Conservation (phyloP, 2,329 filamentous ascomycete genomes). For the Xylaria sp. region DNA sequence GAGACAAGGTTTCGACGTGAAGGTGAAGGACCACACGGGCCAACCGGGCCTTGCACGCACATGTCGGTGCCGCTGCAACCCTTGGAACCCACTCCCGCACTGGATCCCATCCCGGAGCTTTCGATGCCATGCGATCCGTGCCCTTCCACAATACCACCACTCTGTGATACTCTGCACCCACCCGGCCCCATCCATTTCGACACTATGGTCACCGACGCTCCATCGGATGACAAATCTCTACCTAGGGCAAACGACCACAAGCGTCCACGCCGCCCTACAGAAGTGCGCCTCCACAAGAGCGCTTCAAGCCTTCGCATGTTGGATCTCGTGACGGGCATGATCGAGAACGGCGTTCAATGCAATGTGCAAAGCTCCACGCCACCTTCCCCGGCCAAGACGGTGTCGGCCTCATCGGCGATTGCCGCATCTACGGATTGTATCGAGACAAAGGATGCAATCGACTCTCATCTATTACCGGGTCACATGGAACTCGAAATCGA, state of each 20-base stretch:
- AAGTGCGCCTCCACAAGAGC: slow-evolving; percentile 36
- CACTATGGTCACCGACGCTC: background rate
- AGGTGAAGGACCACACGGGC: background rate
- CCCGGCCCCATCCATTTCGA: slow-evolving; percentile 21
- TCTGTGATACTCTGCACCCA: slow-evolving; percentile 22
- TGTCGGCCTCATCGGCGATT: slow-evolving; percentile 17
- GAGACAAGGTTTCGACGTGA: background rate
- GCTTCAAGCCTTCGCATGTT: slow-evolving; percentile 40
- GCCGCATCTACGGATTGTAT: slow-evolving; percentile 17
- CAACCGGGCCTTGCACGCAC: background rate
- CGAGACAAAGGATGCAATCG: slow-evolving; percentile 29
- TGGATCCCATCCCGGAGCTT: slow-evolving; percentile 28
- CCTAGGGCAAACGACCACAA: slow-evolving; percentile 21
- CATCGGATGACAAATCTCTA: slow-evolving; percentile 5
- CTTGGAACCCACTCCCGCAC: slow-evolving; percentile 29
- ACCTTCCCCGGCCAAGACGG: slow-evolving; percentile 28
- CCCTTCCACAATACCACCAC: slow-evolving; percentile 20
- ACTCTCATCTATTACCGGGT: slow-evolving; percentile 28
- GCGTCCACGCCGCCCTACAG: slow-evolving; percentile 31
- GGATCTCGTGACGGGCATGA: slow-evolving; percentile 46
- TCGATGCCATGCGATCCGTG: slow-evolving; percentile 28
- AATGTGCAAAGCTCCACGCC: slow-evolving; percentile 45
- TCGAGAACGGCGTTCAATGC: slow-evolving; percentile 48
- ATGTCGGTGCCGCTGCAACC: slow-evolving; percentile 25
- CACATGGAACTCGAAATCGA: slow-evolving; percentile 44